phyloP scores from a whole-genome alignment of 2,329 filamentous ascomycete genomes.

The Monilinia fructigena region DNA sequence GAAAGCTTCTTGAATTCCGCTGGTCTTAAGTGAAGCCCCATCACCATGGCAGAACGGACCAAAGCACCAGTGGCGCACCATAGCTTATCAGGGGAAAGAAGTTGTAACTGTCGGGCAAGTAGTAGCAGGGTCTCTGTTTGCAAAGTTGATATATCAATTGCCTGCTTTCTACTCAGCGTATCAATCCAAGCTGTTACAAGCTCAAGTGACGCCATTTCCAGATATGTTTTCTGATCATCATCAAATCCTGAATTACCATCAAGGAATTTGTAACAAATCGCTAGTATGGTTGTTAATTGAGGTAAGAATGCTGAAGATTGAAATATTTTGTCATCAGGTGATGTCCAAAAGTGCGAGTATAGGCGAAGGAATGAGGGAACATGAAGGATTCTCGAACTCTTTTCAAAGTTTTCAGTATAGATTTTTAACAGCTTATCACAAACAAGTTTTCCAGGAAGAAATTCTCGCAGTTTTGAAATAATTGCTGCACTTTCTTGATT shows the following conservation, averaged over 20 bases:
- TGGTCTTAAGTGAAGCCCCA: constrained; percentile 58
- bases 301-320: constrained; percentile 22
- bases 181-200: constrained; percentile 26
- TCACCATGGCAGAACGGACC: constrained; percentile 54
- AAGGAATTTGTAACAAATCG: constrained; percentile 22
- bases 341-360: constrained; percentile 44
- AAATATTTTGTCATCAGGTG: constrained; percentile 16
- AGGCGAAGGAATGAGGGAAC: constrained; percentile 46
- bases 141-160: constrained; percentile 25
- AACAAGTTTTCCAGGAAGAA: constrained; percentile 20
- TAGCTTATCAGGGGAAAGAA: constrained; percentile 21
- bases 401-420: constrained; percentile 46
- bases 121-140: constrained; percentile 24
- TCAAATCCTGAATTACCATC: constrained; percentile 12
- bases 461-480: constrained; percentile 19
- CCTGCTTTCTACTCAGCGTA: constrained; percentile 20
- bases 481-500: constrained; percentile 11
- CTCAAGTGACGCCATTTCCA: constrained; percentile 21
- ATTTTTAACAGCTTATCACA: constrained; percentile 34
- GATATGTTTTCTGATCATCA: constrained; percentile 22
- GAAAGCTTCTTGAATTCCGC: constrained; percentile 49
- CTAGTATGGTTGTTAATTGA: constrained; percentile 25
- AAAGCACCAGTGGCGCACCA: constrained; percentile 43
- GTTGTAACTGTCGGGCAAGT: constrained; percentile 22
- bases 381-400: constrained; percentile 46